A percentile compares a stretch with the other conserved stretches of the same genome.
phyloP scores from a whole-genome alignment of 1,284 basidiomycete species.

The Sporisorium graminicola region DNA sequence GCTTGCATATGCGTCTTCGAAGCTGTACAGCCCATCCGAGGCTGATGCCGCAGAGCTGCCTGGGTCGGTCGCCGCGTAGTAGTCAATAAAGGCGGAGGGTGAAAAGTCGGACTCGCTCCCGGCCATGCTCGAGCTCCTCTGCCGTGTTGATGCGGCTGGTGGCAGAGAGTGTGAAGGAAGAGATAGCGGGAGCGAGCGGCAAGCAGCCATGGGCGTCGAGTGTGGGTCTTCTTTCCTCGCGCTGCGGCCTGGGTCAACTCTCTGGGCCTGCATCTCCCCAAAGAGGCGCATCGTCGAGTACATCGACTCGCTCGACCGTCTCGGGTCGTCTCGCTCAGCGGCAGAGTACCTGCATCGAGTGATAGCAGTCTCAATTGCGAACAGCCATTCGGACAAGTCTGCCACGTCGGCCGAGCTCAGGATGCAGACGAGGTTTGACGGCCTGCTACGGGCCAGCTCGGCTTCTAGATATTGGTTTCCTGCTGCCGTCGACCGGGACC shows the following conservation, averaged over 20 bases:
- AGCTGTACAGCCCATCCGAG: constrained; percentile 10
- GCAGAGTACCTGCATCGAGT: background rate
- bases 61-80: constrained; percentile 10
- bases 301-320: constrained; percentile 16
- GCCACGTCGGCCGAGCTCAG: constrained; percentile 26
- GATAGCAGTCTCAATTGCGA: constrained; percentile 13
- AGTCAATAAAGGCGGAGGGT: constrained; percentile 21
- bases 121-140: background rate
- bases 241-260: background rate
- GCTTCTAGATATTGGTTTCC: background rate
- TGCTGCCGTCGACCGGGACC: background rate
- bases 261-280: constrained; percentile 16
- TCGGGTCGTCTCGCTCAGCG: background rate
- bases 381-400: constrained; percentile 25
- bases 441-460: background rate
- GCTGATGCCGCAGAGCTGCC: background rate
- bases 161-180: background rate
- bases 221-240: constrained; percentile 1
- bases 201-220: constrained; percentile 9
- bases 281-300: constrained; percentile 13
- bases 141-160: background rate
- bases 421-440: constrained; percentile 1
- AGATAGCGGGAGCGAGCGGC: constrained; percentile 6
- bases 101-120: constrained; percentile 16
- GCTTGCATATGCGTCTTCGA: constrained; percentile 31